Base-by-base conservation (phyloP, 1,284 basidiomycete species). In the Phylloboletellus chloephorus region DNA sequence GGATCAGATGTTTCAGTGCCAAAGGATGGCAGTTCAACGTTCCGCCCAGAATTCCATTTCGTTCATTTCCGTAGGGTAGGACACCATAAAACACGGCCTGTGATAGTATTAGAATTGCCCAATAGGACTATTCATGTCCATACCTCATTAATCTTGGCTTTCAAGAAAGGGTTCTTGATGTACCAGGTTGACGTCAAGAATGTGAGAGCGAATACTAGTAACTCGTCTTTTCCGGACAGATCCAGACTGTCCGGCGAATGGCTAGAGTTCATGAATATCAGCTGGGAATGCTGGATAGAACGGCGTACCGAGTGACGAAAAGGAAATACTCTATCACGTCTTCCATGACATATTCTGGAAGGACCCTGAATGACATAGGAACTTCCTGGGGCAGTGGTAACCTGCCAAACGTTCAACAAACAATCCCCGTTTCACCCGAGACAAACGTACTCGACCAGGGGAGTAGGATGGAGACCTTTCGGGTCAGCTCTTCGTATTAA, bases 101-200 rank as follows among this genome's bases (percentile, higher is more conserved):
- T 2, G 8, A n/a, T 10, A 44, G 43, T 9, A 17, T 47, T 26
- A 44, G 47, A n/a, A 22, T 43, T 13, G 34, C 1, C 10, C 22
- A 19, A 5, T 6, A 5, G 2, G 19, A 16, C 37, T 5, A n/a
- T 29, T 28, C 32, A 25, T 12, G n/a, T 22, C 9, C 22, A 9
- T 31, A 91, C 90, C 57, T 95, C 91, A 49, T 97, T 91, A 31
- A 98, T 83, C 66, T 98, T 97, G n/a, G 92, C 83, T 65, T 97
- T 98, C 52, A 98, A 65, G 73, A 96, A 98, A 0, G 96, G 96
- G 52, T 98, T 99, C 69, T 96, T 97, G 70, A 99, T 93, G 62
- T 95, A 98, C 79, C 88, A 90, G 0, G 89, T 90, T 5, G 92
- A 96, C 6, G 88, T 85, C 41, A 98, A 70, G 75, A 98, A 98